phyloP scores from a whole-genome alignment of 371 early-diverging fungal species.

The Lichtheimia ornata region DNA sequence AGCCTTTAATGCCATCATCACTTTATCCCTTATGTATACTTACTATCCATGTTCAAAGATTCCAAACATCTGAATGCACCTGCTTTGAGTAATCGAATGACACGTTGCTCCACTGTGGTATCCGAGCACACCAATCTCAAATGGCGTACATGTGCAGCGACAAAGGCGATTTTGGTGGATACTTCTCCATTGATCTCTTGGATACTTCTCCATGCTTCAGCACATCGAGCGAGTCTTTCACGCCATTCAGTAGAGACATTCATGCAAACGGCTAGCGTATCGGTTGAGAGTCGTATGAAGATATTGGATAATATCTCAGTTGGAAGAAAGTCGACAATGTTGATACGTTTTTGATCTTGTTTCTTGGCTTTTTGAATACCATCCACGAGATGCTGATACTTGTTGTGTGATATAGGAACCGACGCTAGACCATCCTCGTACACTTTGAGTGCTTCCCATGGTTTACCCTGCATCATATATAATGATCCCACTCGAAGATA shows the following conservation, averaged over 20 bases:
- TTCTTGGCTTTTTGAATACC: conserved; percentile 3
- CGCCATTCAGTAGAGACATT: conserved; percentile 10
- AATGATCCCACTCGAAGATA: conserved; percentile 8
- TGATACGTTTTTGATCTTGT: conserved; percentile 9
- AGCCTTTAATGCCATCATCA: not conserved
- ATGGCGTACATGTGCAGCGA: conserved; percentile 5
- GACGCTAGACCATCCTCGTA: conserved; percentile 3
- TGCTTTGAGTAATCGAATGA: conserved; percentile 3
- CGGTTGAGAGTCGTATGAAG: conserved; percentile 1
- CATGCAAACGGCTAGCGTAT: conserved; percentile 8
- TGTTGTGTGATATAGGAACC: not conserved
- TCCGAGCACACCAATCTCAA: conserved; percentile 4
- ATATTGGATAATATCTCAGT: not conserved
- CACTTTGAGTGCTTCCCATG: conserved; percentile 2
- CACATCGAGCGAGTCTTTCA: conserved; percentile 5
- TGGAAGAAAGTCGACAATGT: conserved; percentile 4
- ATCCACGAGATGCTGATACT: not conserved
- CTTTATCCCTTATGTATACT: not conserved
- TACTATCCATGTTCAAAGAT: not conserved
- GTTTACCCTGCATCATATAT: conserved; percentile 10
- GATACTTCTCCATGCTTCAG: conserved; percentile 7
- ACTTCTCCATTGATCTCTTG: not conserved
- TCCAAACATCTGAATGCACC: not conserved
- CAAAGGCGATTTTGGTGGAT: conserved; percentile 2
- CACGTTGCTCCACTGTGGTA: not conserved